Conservation (phyloP, 169 alveolate genomes). For the Plasmodium sp. region DNA sequence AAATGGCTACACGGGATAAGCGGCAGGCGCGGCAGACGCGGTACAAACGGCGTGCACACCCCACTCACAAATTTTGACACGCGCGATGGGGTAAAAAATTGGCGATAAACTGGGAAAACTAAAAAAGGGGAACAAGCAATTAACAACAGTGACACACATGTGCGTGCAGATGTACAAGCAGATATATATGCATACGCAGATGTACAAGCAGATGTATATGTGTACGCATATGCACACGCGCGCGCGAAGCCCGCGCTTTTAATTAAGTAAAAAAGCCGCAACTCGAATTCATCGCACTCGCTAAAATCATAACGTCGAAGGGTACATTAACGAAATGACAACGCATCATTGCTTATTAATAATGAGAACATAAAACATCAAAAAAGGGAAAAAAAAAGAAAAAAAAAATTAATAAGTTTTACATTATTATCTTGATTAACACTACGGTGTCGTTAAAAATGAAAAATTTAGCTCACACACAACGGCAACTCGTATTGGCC, state of each 20-base stretch:
- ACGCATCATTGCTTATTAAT: conserved; percentile 11
- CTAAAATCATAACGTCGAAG: conserved; percentile 7
- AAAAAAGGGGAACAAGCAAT: neutral
- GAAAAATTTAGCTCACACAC: neutral
- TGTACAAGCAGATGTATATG: neutral
- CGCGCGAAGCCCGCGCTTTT: neutral
- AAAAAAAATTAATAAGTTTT: conserved; percentile 13
- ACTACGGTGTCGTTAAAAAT: neutral
- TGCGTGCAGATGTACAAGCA: neutral
- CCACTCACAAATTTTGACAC: neutral
- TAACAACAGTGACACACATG: neutral
- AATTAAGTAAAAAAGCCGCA: conserved; percentile 8
- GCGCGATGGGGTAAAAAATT: neutral
- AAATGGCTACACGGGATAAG: neutral
- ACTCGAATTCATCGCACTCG: conserved; percentile 5
- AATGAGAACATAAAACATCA: conserved; percentile 8
- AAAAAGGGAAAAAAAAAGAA: neutral
- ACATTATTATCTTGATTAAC: conserved; percentile 5
- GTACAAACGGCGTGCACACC: neutral
- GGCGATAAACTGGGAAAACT: neutral
- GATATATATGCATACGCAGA: neutral
- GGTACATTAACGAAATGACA: neutral
- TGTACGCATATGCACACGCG: neutral
- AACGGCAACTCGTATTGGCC: neutral
- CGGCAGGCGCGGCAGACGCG: neutral